Evolutionary conservation across 176 grass and related monocot genomes (phyloP), one percentile per base, ranked within the genome.

Genomic region (Rhynchospora breviuscula): DNA sequence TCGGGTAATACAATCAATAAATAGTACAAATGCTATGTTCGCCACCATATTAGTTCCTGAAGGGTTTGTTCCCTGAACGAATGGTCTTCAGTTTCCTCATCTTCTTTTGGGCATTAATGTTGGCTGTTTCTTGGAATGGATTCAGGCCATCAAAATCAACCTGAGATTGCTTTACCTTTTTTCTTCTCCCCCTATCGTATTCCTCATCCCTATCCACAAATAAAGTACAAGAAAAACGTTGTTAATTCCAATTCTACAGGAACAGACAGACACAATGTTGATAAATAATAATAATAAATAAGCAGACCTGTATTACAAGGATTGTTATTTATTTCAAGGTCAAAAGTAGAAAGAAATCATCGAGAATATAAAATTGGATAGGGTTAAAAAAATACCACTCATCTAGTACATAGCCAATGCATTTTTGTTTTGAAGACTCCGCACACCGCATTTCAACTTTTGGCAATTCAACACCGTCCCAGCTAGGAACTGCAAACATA

Each of bases 381-480:
- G 23, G 23, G 49, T 54, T 15, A 29, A 19, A 8, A 12, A 76
- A 29, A 11, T 85, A 97, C 94, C 90, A 85, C 63, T 94, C 80
- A 86, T 97, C 87, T 49, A 89, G 78, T 63, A 97, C 88, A 63
- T 94, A 94, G 40, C 90, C 94, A 78, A 97, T 90, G 76, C 84
- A 89, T 11, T 59, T 87, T 44, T 72, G 63, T 45, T 67, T 86
- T 5, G 64, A 68, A 81, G 44, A 53, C 11, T 63, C 67, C 15
- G 35, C 11, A 47, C 82, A 63, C 52, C 10, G 29, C 26, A 45
- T 51, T 75, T 81, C 79, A 1, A 56, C 63, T 80, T 79, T 93
- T 83, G 87, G 77, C 26, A 86, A 9, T 60, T 81, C 72, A 33
- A 59, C 60, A 47, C 81, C 90, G 67, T 83, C 88, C 90, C 94